phyloP scores from a whole-genome alignment of 2,329 filamentous ascomycete genomes.

The Pseudodiploospora longispora region DNA sequence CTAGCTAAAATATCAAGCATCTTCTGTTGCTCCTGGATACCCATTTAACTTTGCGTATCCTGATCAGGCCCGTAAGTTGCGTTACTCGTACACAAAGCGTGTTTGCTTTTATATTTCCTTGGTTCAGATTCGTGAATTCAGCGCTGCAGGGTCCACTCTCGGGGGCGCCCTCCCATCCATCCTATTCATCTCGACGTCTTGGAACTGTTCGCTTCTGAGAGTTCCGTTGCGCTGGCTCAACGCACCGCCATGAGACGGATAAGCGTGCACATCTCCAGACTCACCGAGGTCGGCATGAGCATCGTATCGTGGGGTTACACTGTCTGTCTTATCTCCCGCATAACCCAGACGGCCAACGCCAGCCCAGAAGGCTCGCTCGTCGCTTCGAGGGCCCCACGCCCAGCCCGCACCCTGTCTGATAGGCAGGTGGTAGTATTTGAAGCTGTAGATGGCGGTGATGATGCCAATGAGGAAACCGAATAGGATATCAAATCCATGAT shows the following conservation, averaged over 20 bases:
- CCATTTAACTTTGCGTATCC: no score
- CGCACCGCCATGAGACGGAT: background rate
- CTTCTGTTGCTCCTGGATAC: no score
- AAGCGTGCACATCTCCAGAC: conserved; percentile 17
- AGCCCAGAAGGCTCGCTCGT: conserved; percentile 68
- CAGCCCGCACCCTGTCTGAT: conserved; percentile 69
- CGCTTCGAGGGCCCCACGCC: conserved; percentile 76
- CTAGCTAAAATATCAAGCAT: no score
- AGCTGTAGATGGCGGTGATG: conserved; percentile 62
- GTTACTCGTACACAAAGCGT: no score
- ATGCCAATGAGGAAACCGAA: conserved; percentile 76
- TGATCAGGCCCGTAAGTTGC: no score
- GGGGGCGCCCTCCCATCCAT: conserved; percentile 8
- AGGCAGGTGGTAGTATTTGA: conserved; percentile 80
- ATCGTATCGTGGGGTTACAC: conserved; percentile 2
- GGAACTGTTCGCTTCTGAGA: conserved; percentile 12
- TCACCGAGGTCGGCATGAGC: conserved; percentile 17
- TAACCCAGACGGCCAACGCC: conserved; percentile 57
- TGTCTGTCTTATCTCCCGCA: conserved; percentile 30
- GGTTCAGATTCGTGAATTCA: background rate
- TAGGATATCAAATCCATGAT: conserved; percentile 88
- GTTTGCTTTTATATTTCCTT: no score
- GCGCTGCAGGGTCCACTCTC: background rate
- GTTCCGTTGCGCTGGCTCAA: conserved; percentile 9
- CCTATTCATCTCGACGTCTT: conserved; percentile 25